Conservation (phyloP, 208 protist genomes). For the Porcisia hertigi region DNA sequence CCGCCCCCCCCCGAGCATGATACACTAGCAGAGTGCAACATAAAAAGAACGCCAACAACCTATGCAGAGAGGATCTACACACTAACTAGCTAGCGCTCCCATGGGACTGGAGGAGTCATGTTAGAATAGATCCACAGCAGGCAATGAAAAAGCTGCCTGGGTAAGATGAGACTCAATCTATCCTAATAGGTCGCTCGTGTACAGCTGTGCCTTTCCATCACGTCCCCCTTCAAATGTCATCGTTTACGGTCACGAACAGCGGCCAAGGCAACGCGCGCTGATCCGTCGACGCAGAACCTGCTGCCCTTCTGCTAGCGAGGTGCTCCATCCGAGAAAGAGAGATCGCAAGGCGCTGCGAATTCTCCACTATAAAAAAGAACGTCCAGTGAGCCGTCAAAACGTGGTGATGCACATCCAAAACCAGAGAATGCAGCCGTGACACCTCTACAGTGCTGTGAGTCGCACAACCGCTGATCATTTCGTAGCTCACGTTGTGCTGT, state of each 20-base stretch:
- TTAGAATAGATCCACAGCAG: slow-evolving; percentile 19
- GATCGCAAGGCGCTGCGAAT: slow-evolving; percentile 28
- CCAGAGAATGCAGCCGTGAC: slow-evolving; percentile 16
- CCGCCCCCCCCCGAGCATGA: background rate
- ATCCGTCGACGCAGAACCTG: background rate
- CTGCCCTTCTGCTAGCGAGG: background rate
- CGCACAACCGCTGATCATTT: slow-evolving; percentile 12
- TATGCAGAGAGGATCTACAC: background rate
- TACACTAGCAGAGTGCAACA: too few relatives aligned
- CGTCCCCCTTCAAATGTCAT: slow-evolving; percentile 17
- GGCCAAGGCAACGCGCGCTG: slow-evolving; percentile 1
- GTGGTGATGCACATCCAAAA: slow-evolving; percentile 31
- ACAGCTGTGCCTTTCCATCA: background rate
- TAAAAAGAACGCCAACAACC: background rate
- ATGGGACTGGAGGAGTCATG: slow-evolving; percentile 13
- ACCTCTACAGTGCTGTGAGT: background rate
- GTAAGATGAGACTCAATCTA: slow-evolving; percentile 13
- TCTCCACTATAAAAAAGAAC: slow-evolving; percentile 25
- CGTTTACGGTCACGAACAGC: slow-evolving; percentile 34
- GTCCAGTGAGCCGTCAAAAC: slow-evolving; percentile 12
- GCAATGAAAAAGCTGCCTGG: slow-evolving; percentile 12
- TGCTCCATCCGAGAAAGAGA: slow-evolving; percentile 12
- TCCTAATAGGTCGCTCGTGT: slow-evolving; percentile 1
- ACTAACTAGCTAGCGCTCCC: slow-evolving; percentile 3
- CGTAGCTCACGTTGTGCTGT: background rate